These are phyloP conservation scores for Tolypocladium amazonense DNA, from an alignment of 2,329 filamentous ascomycete genomes.

Conservation along the genomic window DNA sequence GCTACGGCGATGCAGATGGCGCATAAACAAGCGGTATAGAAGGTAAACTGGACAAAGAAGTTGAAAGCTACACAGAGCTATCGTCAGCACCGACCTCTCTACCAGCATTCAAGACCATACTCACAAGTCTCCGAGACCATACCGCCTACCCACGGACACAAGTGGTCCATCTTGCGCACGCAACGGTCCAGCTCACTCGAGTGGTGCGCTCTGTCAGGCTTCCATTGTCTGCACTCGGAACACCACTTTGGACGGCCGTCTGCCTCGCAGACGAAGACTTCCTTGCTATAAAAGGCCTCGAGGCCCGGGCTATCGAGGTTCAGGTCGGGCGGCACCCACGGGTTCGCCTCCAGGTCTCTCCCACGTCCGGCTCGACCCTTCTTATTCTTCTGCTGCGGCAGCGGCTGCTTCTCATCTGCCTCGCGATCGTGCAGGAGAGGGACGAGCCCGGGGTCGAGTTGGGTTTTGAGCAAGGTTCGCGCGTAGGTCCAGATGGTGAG, in stretches of 20 bases:
- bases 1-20: constrained; percentile 51
- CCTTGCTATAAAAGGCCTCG: constrained; percentile 68
- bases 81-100: background rate
- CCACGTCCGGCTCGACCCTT: constrained; percentile 6
- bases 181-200: constrained; percentile 74
- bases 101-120: constrained; percentile 12
- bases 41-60: constrained; percentile 81
- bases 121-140: constrained; percentile 72
- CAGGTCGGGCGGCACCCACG: constrained; percentile 28
- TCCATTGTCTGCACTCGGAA: constrained; percentile 73
- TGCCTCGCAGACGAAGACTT: constrained; percentile 73
- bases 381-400: background rate
- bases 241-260: constrained; percentile 86
- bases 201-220: constrained; percentile 80
- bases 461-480: constrained; percentile 58
- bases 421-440: constrained; percentile 39
- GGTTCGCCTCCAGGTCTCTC: constrained; percentile 15
- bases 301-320: constrained; percentile 56
- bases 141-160: constrained; percentile 94
- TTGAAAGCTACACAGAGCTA: constrained; percentile 54
- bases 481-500: constrained; percentile 58
- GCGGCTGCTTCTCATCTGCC: constrained; percentile 17
- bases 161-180: constrained; percentile 86
- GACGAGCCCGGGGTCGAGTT: constrained; percentile 62
- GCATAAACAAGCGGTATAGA: constrained; percentile 62